phyloP scores from a whole-genome alignment of 768 basidiomycete genomes.

The Boletus sp. region DNA sequence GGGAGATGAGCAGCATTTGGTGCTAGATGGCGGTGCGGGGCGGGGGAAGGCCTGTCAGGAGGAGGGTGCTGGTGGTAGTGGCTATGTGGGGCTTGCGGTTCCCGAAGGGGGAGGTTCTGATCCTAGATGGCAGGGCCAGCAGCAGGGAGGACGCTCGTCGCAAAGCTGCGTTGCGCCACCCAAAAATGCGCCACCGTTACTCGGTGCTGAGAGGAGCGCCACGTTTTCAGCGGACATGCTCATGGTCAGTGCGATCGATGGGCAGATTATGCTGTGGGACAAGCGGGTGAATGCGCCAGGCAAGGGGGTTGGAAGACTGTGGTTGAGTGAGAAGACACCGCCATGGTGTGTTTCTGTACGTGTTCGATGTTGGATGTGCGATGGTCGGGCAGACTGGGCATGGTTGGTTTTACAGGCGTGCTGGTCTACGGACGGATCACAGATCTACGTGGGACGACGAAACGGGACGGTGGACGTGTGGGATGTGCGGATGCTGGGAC shows the following conservation, averaged over 20 bases:
- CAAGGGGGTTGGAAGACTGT: conserved; percentile 75
- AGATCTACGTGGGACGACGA: conserved; percentile 87
- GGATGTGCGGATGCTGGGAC: conserved; percentile 84
- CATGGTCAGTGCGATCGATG: conserved; percentile 88
- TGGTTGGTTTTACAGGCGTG: conserved; percentile 72
- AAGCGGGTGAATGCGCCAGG: conserved; percentile 63
- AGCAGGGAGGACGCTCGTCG: conserved; percentile 26
- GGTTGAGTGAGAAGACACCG: conserved; percentile 89
- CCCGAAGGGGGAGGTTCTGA: conserved; percentile 28
- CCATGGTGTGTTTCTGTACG: conserved; percentile 95
- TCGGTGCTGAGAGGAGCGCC: conserved; percentile 58
- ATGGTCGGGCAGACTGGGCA: conserved; percentile 4
- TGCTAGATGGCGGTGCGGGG: conserved; percentile 16
- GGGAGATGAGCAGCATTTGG: conserved; percentile 34
- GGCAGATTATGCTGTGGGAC: conserved; percentile 92
- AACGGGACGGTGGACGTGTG: conserved; percentile 91
- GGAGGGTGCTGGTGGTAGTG: conserved; percentile 9
- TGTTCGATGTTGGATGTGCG: conserved; percentile 10
- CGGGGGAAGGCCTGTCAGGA: conserved; percentile 16
- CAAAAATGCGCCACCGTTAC: conserved; percentile 72
- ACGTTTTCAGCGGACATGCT: conserved; percentile 78
- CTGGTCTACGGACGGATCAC: conserved; percentile 86
- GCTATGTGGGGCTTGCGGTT: conserved; percentile 24
- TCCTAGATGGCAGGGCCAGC: conserved; percentile 22
- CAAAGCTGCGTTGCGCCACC: conserved; percentile 49